These are phyloP conservation scores for Botrytis squamosa DNA, from an alignment of 2,329 filamentous ascomycete genomes.

Conservation along the genomic window DNA sequence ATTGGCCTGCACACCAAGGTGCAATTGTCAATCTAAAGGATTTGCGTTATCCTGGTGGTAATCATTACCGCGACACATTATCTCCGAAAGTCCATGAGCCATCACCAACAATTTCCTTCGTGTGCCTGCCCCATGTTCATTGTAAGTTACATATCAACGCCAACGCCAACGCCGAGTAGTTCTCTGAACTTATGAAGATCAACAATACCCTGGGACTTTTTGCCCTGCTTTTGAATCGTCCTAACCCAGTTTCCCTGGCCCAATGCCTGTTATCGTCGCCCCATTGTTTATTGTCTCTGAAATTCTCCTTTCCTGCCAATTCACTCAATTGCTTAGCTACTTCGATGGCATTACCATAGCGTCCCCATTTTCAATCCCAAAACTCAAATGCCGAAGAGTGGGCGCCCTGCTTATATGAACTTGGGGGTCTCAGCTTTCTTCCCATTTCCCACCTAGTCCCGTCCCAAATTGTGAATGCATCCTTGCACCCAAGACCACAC, in stretches of 20 bases:
- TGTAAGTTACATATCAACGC: background rate
- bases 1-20: background rate
- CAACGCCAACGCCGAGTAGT: conserved; percentile 8
- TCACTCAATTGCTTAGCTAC: background rate
- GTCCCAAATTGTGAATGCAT: background rate
- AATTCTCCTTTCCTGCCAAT: conserved; percentile 9
- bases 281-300: background rate
- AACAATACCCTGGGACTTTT: background rate
- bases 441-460: background rate
- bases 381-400: conserved; percentile 10
- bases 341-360: background rate
- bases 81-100: background rate
- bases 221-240: background rate
- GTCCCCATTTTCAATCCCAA: background rate
- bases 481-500: background rate
- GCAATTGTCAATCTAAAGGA: conserved; percentile 2
- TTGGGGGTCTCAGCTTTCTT: conserved; percentile 3
- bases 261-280: conserved; percentile 10
- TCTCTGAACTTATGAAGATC: conserved; percentile 12
- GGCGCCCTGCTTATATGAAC: conserved; percentile 7
- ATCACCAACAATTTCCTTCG: conserved; percentile 11
- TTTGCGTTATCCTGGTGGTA: conserved; percentile 9
- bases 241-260: background rate
- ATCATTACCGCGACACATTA: background rate
- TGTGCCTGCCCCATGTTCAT: background rate